These are phyloP conservation scores for Pseudogymnoascus sp. DNA, from an alignment of 2,329 filamentous ascomycete species.

Conservation along the genomic window DNA sequence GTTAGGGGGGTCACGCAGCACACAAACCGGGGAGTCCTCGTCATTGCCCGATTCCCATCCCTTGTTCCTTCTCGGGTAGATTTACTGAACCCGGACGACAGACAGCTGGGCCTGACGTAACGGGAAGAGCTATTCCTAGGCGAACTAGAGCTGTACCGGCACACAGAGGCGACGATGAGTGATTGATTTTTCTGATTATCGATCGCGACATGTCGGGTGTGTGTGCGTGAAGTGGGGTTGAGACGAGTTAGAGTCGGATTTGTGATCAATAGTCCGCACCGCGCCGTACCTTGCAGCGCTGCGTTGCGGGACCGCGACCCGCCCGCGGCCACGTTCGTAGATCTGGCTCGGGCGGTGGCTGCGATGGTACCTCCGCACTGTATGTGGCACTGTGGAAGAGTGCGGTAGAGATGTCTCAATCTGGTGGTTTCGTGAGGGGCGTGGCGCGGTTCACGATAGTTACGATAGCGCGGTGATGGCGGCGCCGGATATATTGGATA, in stretches of 20 bases:
- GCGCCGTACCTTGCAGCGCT: slow-evolving; percentile 7
- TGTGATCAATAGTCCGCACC: slow-evolving; percentile 6
- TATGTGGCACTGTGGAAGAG: neutral
- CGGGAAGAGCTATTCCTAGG: neutral
- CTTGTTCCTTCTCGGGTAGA: slow-evolving; percentile 1
- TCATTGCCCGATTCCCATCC: neutral
- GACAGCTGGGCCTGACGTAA: neutral
- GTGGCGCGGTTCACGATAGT: slow-evolving; percentile 2
- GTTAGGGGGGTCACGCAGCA: neutral
- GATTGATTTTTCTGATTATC: neutral
- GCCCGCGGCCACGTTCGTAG: slow-evolving; percentile 5
- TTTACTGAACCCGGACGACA: slow-evolving; percentile 4
- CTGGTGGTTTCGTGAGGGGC: neutral
- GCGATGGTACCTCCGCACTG: neutral
- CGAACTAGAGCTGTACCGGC: neutral
- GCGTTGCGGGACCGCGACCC: neutral
- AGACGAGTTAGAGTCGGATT: neutral
- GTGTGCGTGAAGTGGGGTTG: neutral
- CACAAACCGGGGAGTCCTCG: neutral
- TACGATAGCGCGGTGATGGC: neutral
- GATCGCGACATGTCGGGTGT: slow-evolving; percentile 1
- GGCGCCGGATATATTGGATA: slow-evolving; percentile 5
- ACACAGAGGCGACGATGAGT: neutral
- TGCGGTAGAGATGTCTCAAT: neutral
- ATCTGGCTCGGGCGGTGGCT: neutral